These are phyloP conservation scores for Serendipita vermifera DNA, from an alignment of 768 basidiomycete species.

Conservation along the genomic window DNA sequence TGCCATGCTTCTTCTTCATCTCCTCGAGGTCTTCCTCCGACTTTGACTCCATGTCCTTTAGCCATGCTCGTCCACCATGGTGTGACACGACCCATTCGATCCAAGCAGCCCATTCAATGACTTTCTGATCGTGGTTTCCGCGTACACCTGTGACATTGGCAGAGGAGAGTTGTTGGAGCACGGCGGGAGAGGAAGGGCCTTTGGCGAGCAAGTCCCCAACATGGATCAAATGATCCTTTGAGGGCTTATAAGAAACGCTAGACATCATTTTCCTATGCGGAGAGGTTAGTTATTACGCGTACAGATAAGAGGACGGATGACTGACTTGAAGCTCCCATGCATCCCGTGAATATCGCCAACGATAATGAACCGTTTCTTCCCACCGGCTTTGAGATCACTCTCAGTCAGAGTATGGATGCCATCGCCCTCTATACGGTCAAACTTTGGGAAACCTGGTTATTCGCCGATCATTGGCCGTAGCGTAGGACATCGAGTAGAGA, in stretches of 20 bases:
- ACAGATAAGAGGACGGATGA: constrained; percentile 8
- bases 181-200: constrained; percentile 47
- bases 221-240: constrained; percentile 59
- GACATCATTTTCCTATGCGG: constrained; percentile 45
- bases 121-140: constrained; percentile 88
- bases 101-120: constrained; percentile 85
- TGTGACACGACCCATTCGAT: constrained; percentile 55
- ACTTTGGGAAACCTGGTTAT: constrained; percentile 4
- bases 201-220: constrained; percentile 75
- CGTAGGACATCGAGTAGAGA: too few species aligned
- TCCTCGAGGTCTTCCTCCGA: constrained; percentile 29
- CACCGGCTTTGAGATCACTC: constrained; percentile 16
- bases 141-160: constrained; percentile 66
- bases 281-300: constrained; percentile 11
- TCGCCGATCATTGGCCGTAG: too few species aligned
- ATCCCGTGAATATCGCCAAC: constrained; percentile 88
- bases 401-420: constrained; percentile 17
- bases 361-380: constrained; percentile 44
- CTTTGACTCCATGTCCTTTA: constrained; percentile 28
- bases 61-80: constrained; percentile 42
- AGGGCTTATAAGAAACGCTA: constrained; percentile 45
- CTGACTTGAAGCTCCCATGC: constrained; percentile 52
- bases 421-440: neutral
- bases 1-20: constrained; percentile 29
- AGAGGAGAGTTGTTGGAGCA: constrained; percentile 50